Conservation (phyloP, 768 basidiomycete genomes). For the Tulasnella sp. region DNA sequence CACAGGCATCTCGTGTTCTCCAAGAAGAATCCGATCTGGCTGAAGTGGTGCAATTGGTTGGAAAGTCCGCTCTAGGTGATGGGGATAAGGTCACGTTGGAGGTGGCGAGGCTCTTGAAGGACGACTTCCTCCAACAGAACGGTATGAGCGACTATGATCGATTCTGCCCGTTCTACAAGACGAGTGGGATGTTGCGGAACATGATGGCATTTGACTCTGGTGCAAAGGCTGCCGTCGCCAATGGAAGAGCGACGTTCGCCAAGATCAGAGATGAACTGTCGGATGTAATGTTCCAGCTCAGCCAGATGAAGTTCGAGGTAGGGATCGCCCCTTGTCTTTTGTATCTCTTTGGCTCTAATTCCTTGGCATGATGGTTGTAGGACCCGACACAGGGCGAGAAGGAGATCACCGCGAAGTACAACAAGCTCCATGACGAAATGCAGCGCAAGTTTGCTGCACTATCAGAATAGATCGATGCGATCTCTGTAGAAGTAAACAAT, state of each 20-base stretch:
- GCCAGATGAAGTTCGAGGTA: constrained; percentile 99
- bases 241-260: constrained; percentile 71
- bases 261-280: constrained; percentile 76
- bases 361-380: constrained; percentile 31
- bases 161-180: constrained; percentile 99
- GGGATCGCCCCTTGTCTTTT: constrained; percentile 22
- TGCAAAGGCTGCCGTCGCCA: constrained; percentile 75
- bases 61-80: constrained; percentile 95
- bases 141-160: constrained; percentile 97
- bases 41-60: constrained; percentile 98
- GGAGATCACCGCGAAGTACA: constrained; percentile 67
- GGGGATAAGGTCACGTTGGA: constrained; percentile 97
- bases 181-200: constrained; percentile 87
- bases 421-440: constrained; percentile 72
- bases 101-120: constrained; percentile 93
- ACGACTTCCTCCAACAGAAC: constrained; percentile 95
- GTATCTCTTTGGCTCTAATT: background rate
- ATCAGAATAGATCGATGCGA: constrained; percentile 3
- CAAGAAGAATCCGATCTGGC: constrained; percentile 98
- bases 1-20: constrained; percentile 88
- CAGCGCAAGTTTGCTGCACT: constrained; percentile 61
- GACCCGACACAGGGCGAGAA: constrained; percentile 88
- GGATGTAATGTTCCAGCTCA: constrained; percentile 94
- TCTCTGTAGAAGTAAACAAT: no score
- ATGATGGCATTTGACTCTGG: constrained; percentile 89